Evolutionary conservation across 1,284 basidiomycete species (phyloP), one percentile per base, ranked within the genome.

Genomic region (Vanrija pseudolonga): DNA sequence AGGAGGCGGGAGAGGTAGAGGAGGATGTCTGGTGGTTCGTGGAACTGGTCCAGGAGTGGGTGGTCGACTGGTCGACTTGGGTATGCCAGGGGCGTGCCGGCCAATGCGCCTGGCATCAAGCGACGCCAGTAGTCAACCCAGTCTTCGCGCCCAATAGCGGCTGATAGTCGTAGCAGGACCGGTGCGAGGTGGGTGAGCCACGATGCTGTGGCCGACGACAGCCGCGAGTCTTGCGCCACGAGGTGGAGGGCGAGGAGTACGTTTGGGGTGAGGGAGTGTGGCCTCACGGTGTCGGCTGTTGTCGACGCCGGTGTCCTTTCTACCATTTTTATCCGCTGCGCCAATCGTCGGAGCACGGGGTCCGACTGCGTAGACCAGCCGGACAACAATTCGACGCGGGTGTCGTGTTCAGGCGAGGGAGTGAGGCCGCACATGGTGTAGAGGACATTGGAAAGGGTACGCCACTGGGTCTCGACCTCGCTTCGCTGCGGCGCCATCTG

Each of bases 91-190:
- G 50, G 47, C 6, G 8, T 14, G 43, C 1, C 45, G 37, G 18
- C 42, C 4, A 22, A 20, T 19, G 80, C 79, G 44, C 81, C 79
- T 0, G 89, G 88, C 64, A 84, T 83, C 24, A 90, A 75, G 7
- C 89, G 81, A 60, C 85, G 85, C 88, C 89, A 90, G 67, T 91
- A 92, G 71, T 95, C 91, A 2, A 83, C 82, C 89, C 91, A 96
- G 65, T 90, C 88, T 0, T 82, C 82, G 23, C 86, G 81, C 6
- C 88, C 82, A 14, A 83, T 24, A 0, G 53, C 73, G 8, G 80
- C 66, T 3, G 88, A 87, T n/a, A 94, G 73, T 1, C 80, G 78
- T 54, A 85, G 83, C 7, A 94, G 80, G 11, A 91, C 62, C 0
- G 82, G 81, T 0, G 81, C 85, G 8, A 94, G 74, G 23, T 76